Evolutionary conservation across 495 filamentous ascomycete genomes (phyloP).

Genomic region (Achaetomiella virescens): DNA sequence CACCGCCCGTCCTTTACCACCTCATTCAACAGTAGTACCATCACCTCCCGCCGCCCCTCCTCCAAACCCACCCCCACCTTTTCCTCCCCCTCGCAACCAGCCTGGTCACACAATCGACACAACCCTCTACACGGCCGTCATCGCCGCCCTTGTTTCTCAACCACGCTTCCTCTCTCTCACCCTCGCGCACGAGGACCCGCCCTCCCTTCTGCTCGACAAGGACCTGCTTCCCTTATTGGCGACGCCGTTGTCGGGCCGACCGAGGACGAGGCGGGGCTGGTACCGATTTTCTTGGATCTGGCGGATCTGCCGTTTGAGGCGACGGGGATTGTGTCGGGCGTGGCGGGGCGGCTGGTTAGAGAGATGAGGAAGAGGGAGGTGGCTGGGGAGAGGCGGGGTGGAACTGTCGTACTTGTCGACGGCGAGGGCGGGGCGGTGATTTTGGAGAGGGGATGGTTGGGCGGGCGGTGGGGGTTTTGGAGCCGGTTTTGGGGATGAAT

Average conservation of each 20-base stretch:
- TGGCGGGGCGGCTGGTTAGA: conserved; percentile 70
- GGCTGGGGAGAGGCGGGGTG: conserved; percentile 29
- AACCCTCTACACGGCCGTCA: conserved; percentile 60
- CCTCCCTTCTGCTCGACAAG: conserved; percentile 75
- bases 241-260: conserved; percentile 72
- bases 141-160: conserved; percentile 62
- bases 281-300: conserved; percentile 87
- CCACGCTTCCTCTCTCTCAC: conserved; percentile 83
- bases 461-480: conserved; percentile 64
- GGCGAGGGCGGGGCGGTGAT: conserved; percentile 83
- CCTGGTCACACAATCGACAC: conserved; percentile 47
- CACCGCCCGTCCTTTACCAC: background rate
- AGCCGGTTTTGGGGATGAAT: conserved; percentile 34
- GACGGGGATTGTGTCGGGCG: conserved; percentile 89
- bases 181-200: conserved; percentile 75
- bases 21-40: background rate
- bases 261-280: conserved; percentile 46
- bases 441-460: conserved; percentile 63
- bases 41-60: conserved; percentile 16
- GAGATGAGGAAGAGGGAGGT: conserved; percentile 47
- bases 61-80: background rate
- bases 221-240: conserved; percentile 59
- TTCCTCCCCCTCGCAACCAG: background rate
- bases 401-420: conserved; percentile 91
- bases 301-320: conserved; percentile 76